Evolutionary conservation across 345 rosid species (phyloP).

Genomic region (Corchorus capsularis): DNA sequence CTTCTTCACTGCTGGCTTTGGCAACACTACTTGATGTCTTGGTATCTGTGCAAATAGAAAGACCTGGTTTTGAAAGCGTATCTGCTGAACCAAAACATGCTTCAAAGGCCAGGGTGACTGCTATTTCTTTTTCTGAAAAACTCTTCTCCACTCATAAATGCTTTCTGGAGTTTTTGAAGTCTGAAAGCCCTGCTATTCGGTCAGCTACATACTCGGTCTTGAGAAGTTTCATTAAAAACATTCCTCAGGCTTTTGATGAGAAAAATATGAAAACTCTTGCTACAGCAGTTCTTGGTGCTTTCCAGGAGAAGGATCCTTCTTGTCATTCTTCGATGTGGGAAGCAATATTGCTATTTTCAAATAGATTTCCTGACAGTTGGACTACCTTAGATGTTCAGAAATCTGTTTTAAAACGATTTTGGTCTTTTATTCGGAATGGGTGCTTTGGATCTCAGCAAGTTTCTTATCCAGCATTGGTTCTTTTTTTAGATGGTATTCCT

Average conservation of each 20-base stretch:
- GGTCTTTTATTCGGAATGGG: slow-evolving; percentile 83
- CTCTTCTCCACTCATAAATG: slow-evolving; percentile 67
- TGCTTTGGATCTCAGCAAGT: slow-evolving; percentile 88
- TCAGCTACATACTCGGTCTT: slow-evolving; percentile 77
- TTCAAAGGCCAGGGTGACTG: slow-evolving; percentile 72
- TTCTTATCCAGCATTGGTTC: slow-evolving; percentile 87
- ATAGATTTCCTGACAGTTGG: slow-evolving; percentile 85
- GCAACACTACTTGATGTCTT: slow-evolving; percentile 85
- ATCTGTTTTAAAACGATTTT: slow-evolving; percentile 55
- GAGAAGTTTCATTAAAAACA: slow-evolving; percentile 67
- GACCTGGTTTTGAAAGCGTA: slow-evolving; percentile 58
- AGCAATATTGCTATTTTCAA: slow-evolving; percentile 67
- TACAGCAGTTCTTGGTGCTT: slow-evolving; percentile 73
- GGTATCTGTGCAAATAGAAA: slow-evolving; percentile 48
- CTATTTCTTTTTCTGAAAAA: slow-evolving; percentile 75
- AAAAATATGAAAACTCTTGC: slow-evolving; percentile 64
- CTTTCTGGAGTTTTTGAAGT: slow-evolving; percentile 76
- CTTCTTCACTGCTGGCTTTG: slow-evolving; percentile 83
- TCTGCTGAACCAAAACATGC: slow-evolving; percentile 62
- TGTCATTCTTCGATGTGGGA: slow-evolving; percentile 98
- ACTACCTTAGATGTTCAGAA: slow-evolving; percentile 61
- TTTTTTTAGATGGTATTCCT: slow-evolving; percentile 73
- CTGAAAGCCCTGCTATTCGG: slow-evolving; percentile 67
- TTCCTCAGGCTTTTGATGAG: slow-evolving; percentile 71
- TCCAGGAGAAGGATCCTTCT: slow-evolving; percentile 80